Conservation (phyloP, 306 rosid genomes). For the Herpetospermum pedunculosum region DNA sequence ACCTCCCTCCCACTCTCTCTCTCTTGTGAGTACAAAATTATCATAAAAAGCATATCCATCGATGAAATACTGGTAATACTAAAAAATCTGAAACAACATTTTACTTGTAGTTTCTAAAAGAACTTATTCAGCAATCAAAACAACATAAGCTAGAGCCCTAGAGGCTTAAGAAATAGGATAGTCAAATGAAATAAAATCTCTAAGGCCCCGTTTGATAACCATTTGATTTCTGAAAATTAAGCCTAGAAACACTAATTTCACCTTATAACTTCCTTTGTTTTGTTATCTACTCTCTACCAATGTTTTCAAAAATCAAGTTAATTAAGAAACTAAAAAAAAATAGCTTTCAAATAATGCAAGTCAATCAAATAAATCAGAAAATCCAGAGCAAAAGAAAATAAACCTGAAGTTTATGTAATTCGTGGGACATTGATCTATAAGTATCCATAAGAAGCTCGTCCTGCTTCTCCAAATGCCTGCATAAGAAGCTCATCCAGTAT, state of each 20-base stretch:
- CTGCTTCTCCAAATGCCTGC: conserved; percentile 52
- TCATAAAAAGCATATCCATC: background rate
- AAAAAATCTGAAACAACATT: background rate
- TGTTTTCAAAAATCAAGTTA: too few species aligned
- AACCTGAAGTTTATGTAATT: conserved; percentile 41
- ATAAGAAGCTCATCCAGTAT: background rate
- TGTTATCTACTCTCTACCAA: too few species aligned
- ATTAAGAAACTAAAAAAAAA: too few species aligned
- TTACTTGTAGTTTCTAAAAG: background rate
- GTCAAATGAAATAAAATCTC: background rate
- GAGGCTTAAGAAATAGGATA: background rate
- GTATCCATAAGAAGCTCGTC: conserved; percentile 32
- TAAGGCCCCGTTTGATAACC: too few species aligned
- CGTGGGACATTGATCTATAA: conserved; percentile 29
- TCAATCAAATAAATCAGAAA: background rate
- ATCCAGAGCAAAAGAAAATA: background rate
- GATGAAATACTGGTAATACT: background rate
- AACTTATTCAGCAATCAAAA: background rate
- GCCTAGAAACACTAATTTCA: too few species aligned
- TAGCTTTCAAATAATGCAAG: too few species aligned
- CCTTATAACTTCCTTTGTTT: too few species aligned
- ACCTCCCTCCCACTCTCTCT: background rate
- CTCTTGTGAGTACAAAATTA: background rate
- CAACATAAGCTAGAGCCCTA: background rate
- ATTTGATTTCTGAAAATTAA: too few species aligned